phyloP scores from a whole-genome alignment of 768 basidiomycete genomes.

The Chiua virens region DNA sequence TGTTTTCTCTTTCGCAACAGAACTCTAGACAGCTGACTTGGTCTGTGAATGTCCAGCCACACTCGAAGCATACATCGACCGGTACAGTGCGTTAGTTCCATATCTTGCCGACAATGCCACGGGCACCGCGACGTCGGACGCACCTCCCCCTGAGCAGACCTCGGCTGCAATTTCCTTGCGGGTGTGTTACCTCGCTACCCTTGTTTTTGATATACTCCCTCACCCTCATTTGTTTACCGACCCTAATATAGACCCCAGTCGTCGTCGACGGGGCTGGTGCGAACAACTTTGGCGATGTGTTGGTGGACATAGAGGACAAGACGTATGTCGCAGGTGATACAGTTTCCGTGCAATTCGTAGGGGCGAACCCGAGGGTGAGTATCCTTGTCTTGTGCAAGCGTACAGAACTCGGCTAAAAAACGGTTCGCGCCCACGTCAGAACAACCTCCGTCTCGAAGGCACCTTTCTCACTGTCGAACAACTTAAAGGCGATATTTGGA shows the following conservation, averaged over 20 bases:
- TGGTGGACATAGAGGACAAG: conserved; percentile 50
- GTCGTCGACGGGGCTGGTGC: conserved; percentile 58
- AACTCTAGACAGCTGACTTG: neutral
- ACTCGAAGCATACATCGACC: conserved; percentile 79
- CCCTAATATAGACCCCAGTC: conserved; percentile 49
- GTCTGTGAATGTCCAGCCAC: conserved; percentile 44
- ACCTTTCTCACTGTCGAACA: conserved; percentile 73
- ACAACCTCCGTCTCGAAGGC: conserved; percentile 71
- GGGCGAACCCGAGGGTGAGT: conserved; percentile 74
- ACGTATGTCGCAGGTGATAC: conserved; percentile 57
- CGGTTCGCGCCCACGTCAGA: conserved; percentile 43
- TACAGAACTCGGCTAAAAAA: neutral
- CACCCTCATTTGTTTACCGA: neutral
- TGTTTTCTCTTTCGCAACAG: neutral
- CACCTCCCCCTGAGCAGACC: conserved; percentile 63
- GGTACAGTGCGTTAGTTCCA: conserved; percentile 64
- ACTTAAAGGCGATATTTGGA: conserved; percentile 50
- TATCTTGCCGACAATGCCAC: conserved; percentile 52
- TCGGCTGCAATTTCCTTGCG: conserved; percentile 67
- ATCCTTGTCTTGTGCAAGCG: neutral
- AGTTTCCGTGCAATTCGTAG: conserved; percentile 65
- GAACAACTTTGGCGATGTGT: conserved; percentile 60
- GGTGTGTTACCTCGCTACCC: conserved; percentile 31
- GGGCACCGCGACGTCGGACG: conserved; percentile 57
- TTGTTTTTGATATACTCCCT: neutral